Base-by-base conservation (phyloP, 192 early-diverging fungal genomes). In the Bifiguratus adelaidae region DNA sequence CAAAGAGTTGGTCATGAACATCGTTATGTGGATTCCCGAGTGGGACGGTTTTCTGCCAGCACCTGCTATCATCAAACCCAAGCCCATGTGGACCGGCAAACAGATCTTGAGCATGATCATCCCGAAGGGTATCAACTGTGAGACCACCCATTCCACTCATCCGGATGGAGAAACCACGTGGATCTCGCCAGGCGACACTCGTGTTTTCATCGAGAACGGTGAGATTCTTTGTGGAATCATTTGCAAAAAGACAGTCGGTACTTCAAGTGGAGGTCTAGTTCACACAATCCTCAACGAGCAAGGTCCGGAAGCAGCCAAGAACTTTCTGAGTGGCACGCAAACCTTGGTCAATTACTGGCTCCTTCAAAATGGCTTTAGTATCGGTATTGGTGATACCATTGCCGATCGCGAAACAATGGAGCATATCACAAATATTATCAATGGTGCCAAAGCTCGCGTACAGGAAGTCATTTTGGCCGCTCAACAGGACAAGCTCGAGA, bases 1-100 rank as follows among this genome's bases (percentile, higher is more conserved):
- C 21, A 69, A 76, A 40, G 91, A 95, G 61, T 68, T 93, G 52
- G 85, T 99, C 33, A 99, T 97, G 93, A 80, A 89, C 64, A 74
- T 99, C 48, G 73, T 95, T 43, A 81, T 95, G 85, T 94, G 88
- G 86, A 82, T 97, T 0, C 89, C 91, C 6, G 83, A 86, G 50
- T 99, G 93, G 93, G 91, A 99, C 55, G 95, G 95, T 25, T 73
- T 61, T 34, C 61, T 99, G 23, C 96, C 96, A 9, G 76, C 75
- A 40, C 96, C 96, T n/a, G 82, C 85, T 16, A 94, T 99, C 36
- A 42, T 95, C 3, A 97, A 96, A 61, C 96, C 96, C 15, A 78
- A 86, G 53, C 91, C 89, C n/a, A 60, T 97, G 49, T 99, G 96
- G 96, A 87, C 94, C 1, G 93, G 92, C 46, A 99, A 99, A 64